Percentiles rank a stretch among this genome's conserved stretches.
Conservation (phyloP, 2,329 filamentous ascomycete species). For the Aspergillus ibericus region DNA sequence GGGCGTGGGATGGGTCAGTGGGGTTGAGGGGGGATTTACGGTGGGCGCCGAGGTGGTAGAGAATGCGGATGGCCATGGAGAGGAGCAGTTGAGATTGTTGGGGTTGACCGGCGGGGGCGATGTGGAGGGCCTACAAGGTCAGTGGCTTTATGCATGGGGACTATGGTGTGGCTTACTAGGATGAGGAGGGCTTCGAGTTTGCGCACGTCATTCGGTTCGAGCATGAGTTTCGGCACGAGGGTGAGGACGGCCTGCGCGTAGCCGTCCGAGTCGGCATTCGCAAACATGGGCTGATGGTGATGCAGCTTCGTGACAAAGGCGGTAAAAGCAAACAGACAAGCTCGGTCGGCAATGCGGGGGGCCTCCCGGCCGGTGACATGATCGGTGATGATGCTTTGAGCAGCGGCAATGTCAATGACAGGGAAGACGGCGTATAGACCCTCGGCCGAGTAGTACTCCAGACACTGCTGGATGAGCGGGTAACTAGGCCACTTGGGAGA, state of each 20-base stretch:
- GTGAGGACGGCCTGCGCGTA: constrained; percentile 23
- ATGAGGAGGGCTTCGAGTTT: constrained; percentile 25
- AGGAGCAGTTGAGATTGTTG: constrained; percentile 24
- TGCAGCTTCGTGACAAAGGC: constrained; percentile 26
- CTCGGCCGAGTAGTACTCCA: constrained; percentile 21
- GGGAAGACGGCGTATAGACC: constrained; percentile 28
- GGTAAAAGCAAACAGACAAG: constrained; percentile 25
- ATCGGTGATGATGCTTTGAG: constrained; percentile 16
- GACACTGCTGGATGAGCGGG: not conserved
- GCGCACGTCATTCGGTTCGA: constrained; percentile 19
- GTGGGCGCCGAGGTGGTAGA: constrained; percentile 25
- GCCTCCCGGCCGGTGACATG: constrained; percentile 9
- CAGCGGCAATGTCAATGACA: constrained; percentile 18
- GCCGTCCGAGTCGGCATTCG: constrained; percentile 19
- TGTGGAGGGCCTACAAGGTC: no score
- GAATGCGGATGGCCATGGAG: constrained; percentile 22
- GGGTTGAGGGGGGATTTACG: not conserved
- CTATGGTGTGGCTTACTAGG: no score
- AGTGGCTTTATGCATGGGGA: no score
- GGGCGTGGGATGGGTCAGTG: not conserved
- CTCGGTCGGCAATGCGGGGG: constrained; percentile 12
- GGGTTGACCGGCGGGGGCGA: constrained; percentile 25
- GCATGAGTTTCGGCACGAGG: constrained; percentile 21
- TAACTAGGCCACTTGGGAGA: not conserved
- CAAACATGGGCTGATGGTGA: constrained; percentile 22